Evolutionary conservation across 2,329 filamentous ascomycete species (phyloP).

Genomic region (Tolypocladium guangdongense): DNA sequence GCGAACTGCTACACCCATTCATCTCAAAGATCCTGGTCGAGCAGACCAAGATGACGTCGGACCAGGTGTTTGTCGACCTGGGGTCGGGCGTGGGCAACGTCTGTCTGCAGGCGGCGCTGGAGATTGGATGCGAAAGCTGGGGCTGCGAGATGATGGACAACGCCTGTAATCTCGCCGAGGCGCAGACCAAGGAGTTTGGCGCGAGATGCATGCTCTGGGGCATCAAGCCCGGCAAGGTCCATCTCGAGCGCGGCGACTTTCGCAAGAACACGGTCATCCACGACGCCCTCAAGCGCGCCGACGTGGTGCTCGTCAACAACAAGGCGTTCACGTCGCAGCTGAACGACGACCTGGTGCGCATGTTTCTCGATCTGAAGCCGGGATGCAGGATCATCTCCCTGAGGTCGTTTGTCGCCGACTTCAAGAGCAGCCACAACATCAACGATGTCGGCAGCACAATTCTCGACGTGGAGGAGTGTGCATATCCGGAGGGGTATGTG

Average conservation of each 20-base stretch:
- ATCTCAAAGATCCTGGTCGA: constrained; percentile 70
- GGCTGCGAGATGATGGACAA: constrained; percentile 95
- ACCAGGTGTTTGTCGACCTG: constrained; percentile 84
- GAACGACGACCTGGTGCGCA: constrained; percentile 73
- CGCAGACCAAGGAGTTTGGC: constrained; percentile 72
- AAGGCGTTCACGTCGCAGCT: constrained; percentile 85
- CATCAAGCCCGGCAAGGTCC: constrained; percentile 65
- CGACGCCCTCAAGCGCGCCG: constrained; percentile 66
- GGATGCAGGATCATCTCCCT: constrained; percentile 86
- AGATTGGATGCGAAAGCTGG: constrained; percentile 90
- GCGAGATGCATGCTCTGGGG: constrained; percentile 88
- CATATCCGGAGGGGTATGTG: constrained; percentile 60
- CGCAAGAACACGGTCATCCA: constrained; percentile 60
- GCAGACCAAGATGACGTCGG: constrained; percentile 65
- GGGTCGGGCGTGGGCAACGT: constrained; percentile 96
- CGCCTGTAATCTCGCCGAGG: constrained; percentile 68
- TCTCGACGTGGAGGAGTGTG: constrained; percentile 58
- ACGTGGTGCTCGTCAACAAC: constrained; percentile 97
- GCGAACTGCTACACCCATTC: constrained; percentile 80
- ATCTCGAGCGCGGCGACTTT: constrained; percentile 76
- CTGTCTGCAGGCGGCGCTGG: constrained; percentile 82
- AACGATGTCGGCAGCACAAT: constrained; percentile 73
- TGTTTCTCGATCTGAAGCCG: constrained; percentile 87
- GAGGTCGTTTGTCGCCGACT: constrained; percentile 78
- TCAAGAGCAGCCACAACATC: constrained; percentile 65